Evolutionary conservation across 2,329 filamentous ascomycete species (phyloP), one percentile per base, ranked within the genome.

Genomic region (Podosphaera fusca): DNA sequence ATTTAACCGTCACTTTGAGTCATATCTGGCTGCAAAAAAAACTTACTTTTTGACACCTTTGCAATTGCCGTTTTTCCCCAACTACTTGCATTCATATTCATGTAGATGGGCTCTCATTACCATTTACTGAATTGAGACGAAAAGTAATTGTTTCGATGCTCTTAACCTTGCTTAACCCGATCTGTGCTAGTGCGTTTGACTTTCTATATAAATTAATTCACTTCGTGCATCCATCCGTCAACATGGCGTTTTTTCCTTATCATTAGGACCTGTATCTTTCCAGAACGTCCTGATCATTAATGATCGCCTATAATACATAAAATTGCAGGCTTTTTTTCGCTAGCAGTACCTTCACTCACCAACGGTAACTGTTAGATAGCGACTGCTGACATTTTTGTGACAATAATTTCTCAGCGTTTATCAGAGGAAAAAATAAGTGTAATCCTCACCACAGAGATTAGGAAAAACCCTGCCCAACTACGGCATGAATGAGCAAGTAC

Each of bases 351-450:
- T 88, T 85, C 64, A 72, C 34, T 31, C 70, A 49, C 47, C 70
- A 80, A 87, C 85, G 64, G 83, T 85, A 82, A 81, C 84, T 77
- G 87, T 90, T 95, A 94, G 88, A 95, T 95, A 94, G 88, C 79
- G 80, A 80, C 81, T 87, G 87, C 84, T 76, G 70, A 94, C 86
- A 95, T 77, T 67, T 61, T 33, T 10, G n/a, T 34, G 10, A 53
- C 21, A 21, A 21, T 21, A 21, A 21, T 21, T 21, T 21, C 21
- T 21, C 21, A 21, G 21, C 21, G 21, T 21, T 21, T 21, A 21
- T 21, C 21, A 21, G 21, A 21, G 21, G 21, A 21, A 21, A 21
- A 21, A 21, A 21, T 21, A 21, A 21, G 21, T 21, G 21, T 1
- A 21, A 21, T 21, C 21, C 21, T 21, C 21, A 21, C 21, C 21